Evolutionary conservation across 495 filamentous ascomycete species (phyloP), one percentile per base, ranked within the genome.

Genomic region (Beverwykella pulmonaria): DNA sequence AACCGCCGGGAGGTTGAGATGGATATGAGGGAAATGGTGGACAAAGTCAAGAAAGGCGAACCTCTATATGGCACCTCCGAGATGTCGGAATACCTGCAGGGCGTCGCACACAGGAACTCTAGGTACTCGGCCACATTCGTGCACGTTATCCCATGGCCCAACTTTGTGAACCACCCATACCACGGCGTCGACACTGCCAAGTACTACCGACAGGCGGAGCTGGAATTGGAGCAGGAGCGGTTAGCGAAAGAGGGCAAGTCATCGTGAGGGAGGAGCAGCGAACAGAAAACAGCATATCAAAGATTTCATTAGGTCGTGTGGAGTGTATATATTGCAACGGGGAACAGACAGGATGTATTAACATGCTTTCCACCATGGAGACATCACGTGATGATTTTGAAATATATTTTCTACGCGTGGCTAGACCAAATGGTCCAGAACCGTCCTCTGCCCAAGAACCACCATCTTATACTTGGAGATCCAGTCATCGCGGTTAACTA

Each of bases 21-120:
- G 87, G 94, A 98, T 75, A 98, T 97, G 92, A 86, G 84, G 59
- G 94, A 98, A 82, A 98, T 98, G 94, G 92, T 96, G 4, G 84
- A 87, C 73, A 92, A 91, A 76, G 92, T 97, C 71, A 98, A 98
- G 82, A 85, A 81, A 53, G 93, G 92, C 52, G 84, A 96, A 78
- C 86, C 95, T 20, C 79, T 98, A n/a, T 98, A 98, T 76, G 94
- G 94, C 62, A 83, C 81, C 59, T 92, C 89, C 59, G 80, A 78
- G 23, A 75, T 96, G 60, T 88, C 89, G 25, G 84, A 91, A 61
- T 89, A 97, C 76, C 87, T 97, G 81, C 94, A 98, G 79, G 95
- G 94, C 54, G 90, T 97, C 23, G 93, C 95, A 50, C 85, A 90
- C 30, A 83, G 94, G 64, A 97, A 98, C 79, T 97, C 92, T 34